Conservation (phyloP, 306 rosid species). For the Trichosanthes cucumerina region DNA sequence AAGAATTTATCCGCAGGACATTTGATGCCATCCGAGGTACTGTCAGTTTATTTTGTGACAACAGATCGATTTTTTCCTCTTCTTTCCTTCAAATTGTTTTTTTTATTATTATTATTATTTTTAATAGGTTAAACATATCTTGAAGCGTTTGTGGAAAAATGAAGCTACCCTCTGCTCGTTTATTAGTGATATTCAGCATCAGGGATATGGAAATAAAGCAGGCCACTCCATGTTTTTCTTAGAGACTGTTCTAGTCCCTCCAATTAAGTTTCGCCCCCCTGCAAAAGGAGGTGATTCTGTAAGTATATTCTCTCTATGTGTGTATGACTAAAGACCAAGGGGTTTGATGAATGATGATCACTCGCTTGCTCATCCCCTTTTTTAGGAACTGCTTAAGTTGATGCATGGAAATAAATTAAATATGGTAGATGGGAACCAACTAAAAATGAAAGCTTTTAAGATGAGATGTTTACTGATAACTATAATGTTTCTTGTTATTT, state of each 20-base stretch:
- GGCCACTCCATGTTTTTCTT: slow-evolving; percentile 77
- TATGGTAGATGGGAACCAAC: background rate
- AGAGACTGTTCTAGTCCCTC: slow-evolving; percentile 74
- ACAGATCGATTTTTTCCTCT: background rate
- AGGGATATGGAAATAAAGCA: slow-evolving; percentile 51
- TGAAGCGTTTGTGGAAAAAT: slow-evolving; percentile 56
- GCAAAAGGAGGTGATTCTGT: slow-evolving; percentile 72
- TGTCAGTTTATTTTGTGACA: background rate
- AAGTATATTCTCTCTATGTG: slow-evolving; percentile 13
- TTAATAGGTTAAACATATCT: slow-evolving; percentile 45
- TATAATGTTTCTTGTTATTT: background rate
- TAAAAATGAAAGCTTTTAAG: background rate
- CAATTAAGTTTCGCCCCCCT: slow-evolving; percentile 88
- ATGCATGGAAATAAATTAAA: background rate
- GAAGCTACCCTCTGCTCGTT: slow-evolving; percentile 55
- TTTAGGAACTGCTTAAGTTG: background rate
- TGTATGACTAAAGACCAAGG: background rate
- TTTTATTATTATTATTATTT: background rate
- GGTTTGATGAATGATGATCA: background rate
- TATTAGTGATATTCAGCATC: slow-evolving; percentile 61
- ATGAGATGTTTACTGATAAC: background rate
- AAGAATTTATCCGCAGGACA: slow-evolving; percentile 31
- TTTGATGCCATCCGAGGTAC: slow-evolving; percentile 63
- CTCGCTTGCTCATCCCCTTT: background rate
- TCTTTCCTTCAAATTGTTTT: background rate